phyloP scores from a whole-genome alignment of 73 alveolate genomes.

The Tetrahymena borealis region DNA sequence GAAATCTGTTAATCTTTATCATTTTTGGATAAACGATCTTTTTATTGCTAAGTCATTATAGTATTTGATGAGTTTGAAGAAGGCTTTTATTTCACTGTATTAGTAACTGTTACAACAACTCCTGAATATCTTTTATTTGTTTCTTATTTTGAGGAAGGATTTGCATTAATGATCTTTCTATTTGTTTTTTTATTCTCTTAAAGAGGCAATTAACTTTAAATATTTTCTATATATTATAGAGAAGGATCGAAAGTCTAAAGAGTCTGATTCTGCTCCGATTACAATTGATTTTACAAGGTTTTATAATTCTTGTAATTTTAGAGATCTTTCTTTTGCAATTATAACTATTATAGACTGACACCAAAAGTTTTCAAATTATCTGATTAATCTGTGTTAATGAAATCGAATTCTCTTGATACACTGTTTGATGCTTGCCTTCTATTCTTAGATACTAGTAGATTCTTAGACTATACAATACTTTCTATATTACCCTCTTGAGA shows the following conservation, averaged over 20 bases:
- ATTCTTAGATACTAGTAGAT: not conserved
- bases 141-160: not conserved
- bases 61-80: not conserved
- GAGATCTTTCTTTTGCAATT: not conserved
- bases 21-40: not conserved
- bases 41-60: not conserved
- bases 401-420: not conserved
- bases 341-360: not conserved
- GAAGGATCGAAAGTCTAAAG: too few relatives aligned
- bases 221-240: not conserved
- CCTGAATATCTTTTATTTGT: not conserved
- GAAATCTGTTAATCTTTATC: not conserved
- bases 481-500: not conserved
- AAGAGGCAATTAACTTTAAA: not conserved
- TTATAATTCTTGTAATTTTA: too few relatives aligned
- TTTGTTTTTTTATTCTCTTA: not conserved
- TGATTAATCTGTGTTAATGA: not conserved
- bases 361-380: not conserved
- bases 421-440: not conserved
- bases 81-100: not conserved
- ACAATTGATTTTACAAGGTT: too few relatives aligned
- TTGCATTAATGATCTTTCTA: not conserved
- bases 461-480: not conserved
- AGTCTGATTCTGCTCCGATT: too few relatives aligned
- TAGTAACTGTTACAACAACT: not conserved